Evolutionary conservation across 1,284 basidiomycete genomes (phyloP).

Genomic region (Boletus semigastroideus): DNA sequence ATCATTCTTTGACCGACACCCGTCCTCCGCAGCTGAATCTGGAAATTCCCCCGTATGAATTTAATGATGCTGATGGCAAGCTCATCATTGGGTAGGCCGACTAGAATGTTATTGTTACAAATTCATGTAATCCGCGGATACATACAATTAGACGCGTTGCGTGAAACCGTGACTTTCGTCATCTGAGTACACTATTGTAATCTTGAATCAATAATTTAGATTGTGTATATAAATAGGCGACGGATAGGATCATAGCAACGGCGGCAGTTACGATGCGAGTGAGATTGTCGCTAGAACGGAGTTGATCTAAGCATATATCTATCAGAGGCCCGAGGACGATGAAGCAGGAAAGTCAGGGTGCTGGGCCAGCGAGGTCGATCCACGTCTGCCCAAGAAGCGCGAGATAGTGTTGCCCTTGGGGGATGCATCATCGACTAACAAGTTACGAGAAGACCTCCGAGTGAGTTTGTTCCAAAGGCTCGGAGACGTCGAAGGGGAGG

Average conservation of each 20-base stretch:
- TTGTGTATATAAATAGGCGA: background rate
- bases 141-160: constrained; percentile 26
- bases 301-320: background rate
- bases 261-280: background rate
- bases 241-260: background rate
- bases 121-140: constrained; percentile 20
- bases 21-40: constrained; percentile 75
- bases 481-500: constrained; percentile 9
- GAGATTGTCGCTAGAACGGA: background rate
- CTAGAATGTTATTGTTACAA: constrained; percentile 12
- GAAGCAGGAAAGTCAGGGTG: constrained; percentile 3
- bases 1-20: constrained; percentile 12
- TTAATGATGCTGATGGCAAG: constrained; percentile 88
- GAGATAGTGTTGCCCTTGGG: constrained; percentile 19
- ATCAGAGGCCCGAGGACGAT: background rate
- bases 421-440: constrained; percentile 11
- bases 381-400: constrained; percentile 18
- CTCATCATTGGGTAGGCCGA: constrained; percentile 79
- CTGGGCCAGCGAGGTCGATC: constrained; percentile 8
- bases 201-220: background rate
- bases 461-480: constrained; percentile 28
- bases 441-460: constrained; percentile 18
- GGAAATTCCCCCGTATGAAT: constrained; percentile 86
- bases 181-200: background rate
- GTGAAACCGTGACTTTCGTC: constrained; percentile 1